Conservation (phyloP, 306 rosid species). For the Prosopis cineraria region DNA sequence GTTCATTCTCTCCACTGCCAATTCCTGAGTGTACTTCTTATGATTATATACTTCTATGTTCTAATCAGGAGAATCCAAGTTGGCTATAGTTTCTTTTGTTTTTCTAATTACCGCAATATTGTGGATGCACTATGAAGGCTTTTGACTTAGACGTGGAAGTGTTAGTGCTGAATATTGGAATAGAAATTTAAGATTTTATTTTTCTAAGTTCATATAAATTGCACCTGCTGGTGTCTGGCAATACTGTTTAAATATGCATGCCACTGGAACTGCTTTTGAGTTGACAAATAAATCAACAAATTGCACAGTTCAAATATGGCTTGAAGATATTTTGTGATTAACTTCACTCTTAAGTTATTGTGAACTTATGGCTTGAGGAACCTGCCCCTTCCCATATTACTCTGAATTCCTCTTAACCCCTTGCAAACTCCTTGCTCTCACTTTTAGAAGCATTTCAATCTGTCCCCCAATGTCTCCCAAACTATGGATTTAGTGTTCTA, state of each 20-base stretch:
- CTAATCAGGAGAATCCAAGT: background rate
- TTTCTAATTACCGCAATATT: background rate
- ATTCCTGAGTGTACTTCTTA: background rate
- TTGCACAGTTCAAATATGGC: background rate
- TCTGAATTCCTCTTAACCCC: background rate
- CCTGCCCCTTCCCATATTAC: slow-evolving; percentile 3
- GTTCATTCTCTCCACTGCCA: background rate
- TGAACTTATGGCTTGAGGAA: slow-evolving; percentile 3
- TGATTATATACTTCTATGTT: background rate
- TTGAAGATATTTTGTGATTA: no score
- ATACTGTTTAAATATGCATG: background rate
- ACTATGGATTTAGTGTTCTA: slow-evolving; percentile 29
- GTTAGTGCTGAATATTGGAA: background rate
- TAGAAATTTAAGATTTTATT: background rate
- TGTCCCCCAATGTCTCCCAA: background rate
- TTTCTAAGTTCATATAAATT: background rate
- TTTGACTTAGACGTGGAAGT: background rate
- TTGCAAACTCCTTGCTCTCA: slow-evolving; percentile 11
- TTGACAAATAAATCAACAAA: background rate
- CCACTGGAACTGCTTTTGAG: slow-evolving; percentile 11
- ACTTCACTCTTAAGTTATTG: no score
- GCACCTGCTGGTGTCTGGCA: background rate
- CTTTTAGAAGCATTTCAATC: slow-evolving; percentile 17
- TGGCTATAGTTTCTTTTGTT: background rate
- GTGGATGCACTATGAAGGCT: background rate